A percentile compares a stretch with the other conserved stretches of the same genome.
Conservation (phyloP, 352 stramenopile genomes). For the Detonula confervacea region DNA sequence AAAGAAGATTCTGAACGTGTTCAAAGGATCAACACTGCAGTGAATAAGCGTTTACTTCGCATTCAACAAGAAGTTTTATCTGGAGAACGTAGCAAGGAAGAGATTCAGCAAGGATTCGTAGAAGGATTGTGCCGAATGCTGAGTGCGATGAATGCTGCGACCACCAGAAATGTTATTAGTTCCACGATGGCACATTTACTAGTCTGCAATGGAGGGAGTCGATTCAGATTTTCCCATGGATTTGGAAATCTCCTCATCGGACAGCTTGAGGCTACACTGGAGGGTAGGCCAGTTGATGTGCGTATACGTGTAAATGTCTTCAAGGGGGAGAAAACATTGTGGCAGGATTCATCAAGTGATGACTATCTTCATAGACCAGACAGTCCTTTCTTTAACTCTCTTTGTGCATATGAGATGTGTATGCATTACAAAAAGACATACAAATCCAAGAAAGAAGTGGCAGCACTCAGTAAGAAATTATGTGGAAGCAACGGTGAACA, state of each 20-base stretch:
- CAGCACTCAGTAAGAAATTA: not conserved
- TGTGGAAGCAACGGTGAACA: too few relatives aligned
- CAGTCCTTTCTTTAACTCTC: not conserved
- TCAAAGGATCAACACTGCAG: too few relatives aligned
- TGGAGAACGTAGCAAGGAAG: constrained; percentile 1
- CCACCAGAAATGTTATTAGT: constrained; percentile 34
- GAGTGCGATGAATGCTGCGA: constrained; percentile 33
- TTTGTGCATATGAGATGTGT: constrained; percentile 24
- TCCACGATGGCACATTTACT: constrained; percentile 44
- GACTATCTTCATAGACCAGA: constrained; percentile 34
- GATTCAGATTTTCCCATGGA: constrained; percentile 50
- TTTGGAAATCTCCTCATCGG: constrained; percentile 38
- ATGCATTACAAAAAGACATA: constrained; percentile 28
- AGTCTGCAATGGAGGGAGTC: constrained; percentile 12
- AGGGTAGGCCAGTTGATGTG: constrained; percentile 13
- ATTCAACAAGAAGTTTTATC: constrained; percentile 6
- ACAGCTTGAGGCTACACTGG: constrained; percentile 27
- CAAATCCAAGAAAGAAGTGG: not conserved
- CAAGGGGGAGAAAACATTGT: constrained; percentile 16
- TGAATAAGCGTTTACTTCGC: constrained; percentile 18
- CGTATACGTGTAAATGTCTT: not conserved
- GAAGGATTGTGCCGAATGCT: constrained; percentile 48
- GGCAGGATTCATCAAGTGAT: constrained; percentile 22
- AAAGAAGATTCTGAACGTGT: constrained; percentile 23
- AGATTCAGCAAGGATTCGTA: constrained; percentile 21